phyloP scores from a whole-genome alignment of 176 grass and related monocot genomes.

The Aegilops speltoides region DNA sequence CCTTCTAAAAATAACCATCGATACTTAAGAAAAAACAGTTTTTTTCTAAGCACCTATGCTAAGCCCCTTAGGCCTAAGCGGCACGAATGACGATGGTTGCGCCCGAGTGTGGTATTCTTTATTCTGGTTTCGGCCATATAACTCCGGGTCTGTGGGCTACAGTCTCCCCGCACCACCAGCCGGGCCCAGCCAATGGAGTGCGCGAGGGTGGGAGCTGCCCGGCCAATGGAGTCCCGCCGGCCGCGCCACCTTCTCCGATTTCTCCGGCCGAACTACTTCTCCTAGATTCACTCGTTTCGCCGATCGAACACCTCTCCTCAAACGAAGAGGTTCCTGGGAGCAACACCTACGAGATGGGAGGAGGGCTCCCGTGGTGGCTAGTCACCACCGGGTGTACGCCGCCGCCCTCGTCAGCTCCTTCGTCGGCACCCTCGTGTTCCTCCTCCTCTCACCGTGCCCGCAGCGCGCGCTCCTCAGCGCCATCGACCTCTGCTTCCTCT shows the following conservation, averaged over 20 bases:
- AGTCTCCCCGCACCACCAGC: too few species aligned
- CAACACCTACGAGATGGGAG: background rate
- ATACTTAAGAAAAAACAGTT: too few species aligned
- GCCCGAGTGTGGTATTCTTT: too few species aligned
- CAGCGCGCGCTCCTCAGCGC: conserved; percentile 20
- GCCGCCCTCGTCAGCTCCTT: background rate
- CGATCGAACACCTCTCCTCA: background rate
- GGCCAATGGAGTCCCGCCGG: too few species aligned
- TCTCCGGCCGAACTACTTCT: background rate
- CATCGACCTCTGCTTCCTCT: conserved; percentile 29
- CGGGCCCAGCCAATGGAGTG: too few species aligned
- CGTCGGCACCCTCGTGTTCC: background rate
- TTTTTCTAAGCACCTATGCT: too few species aligned
- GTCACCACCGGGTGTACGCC: conserved; percentile 22
- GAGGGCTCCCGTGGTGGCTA: conserved; percentile 27
- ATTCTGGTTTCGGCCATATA: too few species aligned
- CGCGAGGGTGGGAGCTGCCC: too few species aligned
- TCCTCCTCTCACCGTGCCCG: conserved; percentile 33
- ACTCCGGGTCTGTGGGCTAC: too few species aligned
- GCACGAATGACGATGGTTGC: too few species aligned
- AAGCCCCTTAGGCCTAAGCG: too few species aligned
- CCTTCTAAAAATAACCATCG: too few species aligned
- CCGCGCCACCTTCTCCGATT: background rate
- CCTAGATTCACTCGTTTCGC: background rate
- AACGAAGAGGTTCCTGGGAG: background rate